Evolutionary conservation across 2,329 filamentous ascomycete genomes (phyloP).

Genomic region (Pseudogymnoascus sp.): DNA sequence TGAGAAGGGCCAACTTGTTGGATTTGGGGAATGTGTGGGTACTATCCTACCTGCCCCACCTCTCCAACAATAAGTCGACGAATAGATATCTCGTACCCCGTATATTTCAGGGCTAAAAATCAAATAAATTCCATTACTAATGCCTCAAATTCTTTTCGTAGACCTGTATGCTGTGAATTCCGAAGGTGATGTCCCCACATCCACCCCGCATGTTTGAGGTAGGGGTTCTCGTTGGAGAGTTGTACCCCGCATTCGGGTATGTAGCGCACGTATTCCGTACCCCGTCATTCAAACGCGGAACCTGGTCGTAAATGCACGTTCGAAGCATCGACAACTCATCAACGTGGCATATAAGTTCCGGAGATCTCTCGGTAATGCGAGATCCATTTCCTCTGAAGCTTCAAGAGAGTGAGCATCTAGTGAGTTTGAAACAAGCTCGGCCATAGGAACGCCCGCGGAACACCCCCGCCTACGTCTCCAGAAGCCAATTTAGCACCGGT

Average conservation of each 20-base stretch:
- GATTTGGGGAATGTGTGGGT: slow-evolving; percentile 67
- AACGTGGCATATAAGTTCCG: background rate
- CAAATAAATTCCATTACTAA: background rate
- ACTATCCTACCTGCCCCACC: slow-evolving; percentile 36
- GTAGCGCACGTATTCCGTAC: background rate
- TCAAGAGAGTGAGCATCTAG: background rate
- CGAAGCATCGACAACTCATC: background rate
- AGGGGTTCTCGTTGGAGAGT: background rate
- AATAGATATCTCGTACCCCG: background rate
- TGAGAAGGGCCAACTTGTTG: slow-evolving; percentile 58
- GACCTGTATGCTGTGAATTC: background rate
- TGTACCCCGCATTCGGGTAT: background rate
- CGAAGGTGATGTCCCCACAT: background rate
- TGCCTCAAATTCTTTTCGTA: background rate
- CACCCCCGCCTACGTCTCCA: background rate
- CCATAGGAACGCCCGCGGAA: background rate
- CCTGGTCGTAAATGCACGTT: background rate
- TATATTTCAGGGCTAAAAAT: background rate
- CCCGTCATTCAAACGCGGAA: slow-evolving; percentile 4
- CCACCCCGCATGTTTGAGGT: background rate
- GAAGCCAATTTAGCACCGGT: background rate
- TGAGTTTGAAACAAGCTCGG: background rate
- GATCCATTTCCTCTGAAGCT: background rate
- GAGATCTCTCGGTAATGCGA: background rate
- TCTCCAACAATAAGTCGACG: background rate